Conservation (phyloP, 352 stramenopile species). For the Globisporangium uncinulatum region DNA sequence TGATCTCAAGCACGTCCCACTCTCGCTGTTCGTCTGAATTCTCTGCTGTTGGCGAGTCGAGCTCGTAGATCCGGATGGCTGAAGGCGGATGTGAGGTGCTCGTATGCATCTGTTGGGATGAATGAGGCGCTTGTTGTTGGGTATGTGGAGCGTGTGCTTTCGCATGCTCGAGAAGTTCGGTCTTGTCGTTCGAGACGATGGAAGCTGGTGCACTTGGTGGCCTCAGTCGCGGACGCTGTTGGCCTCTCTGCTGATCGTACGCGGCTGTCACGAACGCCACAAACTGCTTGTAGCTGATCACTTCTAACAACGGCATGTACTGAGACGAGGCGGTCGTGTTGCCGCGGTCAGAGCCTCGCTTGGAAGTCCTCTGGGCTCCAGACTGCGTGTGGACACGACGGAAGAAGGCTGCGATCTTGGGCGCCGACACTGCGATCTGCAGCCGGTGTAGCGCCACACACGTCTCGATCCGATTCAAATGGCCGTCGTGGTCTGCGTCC, state of each 20-base stretch:
- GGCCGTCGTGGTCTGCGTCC: constrained; percentile 58
- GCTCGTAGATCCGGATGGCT: constrained; percentile 2
- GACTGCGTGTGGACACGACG: constrained; percentile 29
- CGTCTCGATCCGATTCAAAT: constrained; percentile 66
- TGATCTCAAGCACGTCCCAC: constrained; percentile 11
- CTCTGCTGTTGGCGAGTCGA: neutral
- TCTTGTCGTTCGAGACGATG: too few relatives aligned
- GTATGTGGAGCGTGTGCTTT: neutral
- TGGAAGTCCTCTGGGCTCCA: neutral
- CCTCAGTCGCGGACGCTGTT: neutral
- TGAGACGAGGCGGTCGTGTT: constrained; percentile 4
- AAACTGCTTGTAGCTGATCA: constrained; percentile 80
- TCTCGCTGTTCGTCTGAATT: constrained; percentile 18
- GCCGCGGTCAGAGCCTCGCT: neutral
- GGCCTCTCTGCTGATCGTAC: constrained; percentile 27
- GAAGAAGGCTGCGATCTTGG: constrained; percentile 67
- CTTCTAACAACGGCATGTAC: constrained; percentile 35
- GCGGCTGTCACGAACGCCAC: constrained; percentile 62
- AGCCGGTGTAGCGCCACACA: constrained; percentile 70
- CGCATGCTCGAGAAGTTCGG: neutral
- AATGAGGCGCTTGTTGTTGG: neutral
- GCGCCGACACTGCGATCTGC: constrained; percentile 48
- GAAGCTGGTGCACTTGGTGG: neutral
- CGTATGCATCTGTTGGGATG: neutral
- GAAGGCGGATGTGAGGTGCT: neutral